Base-by-base conservation (phyloP, 1,139 yeast species). In the Pichia sp. region DNA sequence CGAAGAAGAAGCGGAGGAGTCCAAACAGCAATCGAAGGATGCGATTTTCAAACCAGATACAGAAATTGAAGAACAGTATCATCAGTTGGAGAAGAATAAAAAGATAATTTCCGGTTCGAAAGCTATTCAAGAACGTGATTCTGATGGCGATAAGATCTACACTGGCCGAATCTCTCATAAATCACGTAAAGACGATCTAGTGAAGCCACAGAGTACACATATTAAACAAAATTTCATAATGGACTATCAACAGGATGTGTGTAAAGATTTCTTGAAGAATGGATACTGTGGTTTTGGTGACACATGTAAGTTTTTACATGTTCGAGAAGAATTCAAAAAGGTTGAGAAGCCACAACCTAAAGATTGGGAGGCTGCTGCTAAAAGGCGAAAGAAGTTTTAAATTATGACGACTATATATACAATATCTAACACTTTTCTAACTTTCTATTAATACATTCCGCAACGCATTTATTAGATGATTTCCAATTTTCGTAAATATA, bases 221-320 rank as follows among this genome's bases (percentile, higher is more conserved):
- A 74, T 89, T 31, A 72, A 81, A 44, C 75, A 83, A n/a, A 85
- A 93, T 0, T 81, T 88, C 1, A 71, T 84, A n/a, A 77, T 87
- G 33, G 99, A 93, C 60, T 93, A 85, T 63, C 96, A 89, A 61
- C 95, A 96, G 0, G 98, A 93, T 62, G 85, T 94, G 3, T 94
- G 99, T 63, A 94, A 93, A 60, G 98, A 94, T 65, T 94, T 79
- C 65, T 78, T 83, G 51, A 89, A 85, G 57, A 91, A 96, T 0
- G 99, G 99, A 0, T 91, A 82, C 62, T 94, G 99, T 72, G 98
- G 98, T 6, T 94, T 85, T 63, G 99, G 99, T 9, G 99, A 94
- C 60, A 85, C 95, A n/a, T 94, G 99, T 70, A 94, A 93, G 68
- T 94, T 94, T 65, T 66, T 93, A 28, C 99, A 94, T 62, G 79